These are phyloP conservation scores for Berberis vulgaris DNA, from an alignment of 164 flowering plant genomes.

Conservation along the genomic window DNA sequence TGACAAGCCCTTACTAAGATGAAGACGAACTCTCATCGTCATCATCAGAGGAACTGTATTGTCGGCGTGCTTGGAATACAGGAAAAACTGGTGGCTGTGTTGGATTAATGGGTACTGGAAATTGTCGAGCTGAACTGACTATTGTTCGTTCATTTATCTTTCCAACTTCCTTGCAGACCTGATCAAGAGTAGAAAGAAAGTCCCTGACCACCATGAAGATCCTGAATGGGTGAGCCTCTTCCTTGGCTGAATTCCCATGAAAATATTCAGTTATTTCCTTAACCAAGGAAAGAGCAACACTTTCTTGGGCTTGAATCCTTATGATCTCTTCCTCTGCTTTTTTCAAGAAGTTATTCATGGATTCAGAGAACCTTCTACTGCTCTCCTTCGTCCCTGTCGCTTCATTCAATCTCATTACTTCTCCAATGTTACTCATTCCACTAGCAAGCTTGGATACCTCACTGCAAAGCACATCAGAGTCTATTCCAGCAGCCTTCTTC, in stretches of 20 bases:
- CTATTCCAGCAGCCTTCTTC: slow-evolving; percentile 92
- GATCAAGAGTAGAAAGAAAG: slow-evolving; percentile 59
- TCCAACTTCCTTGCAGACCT: slow-evolving; percentile 86
- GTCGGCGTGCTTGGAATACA: slow-evolving; percentile 24
- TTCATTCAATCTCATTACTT: slow-evolving; percentile 40
- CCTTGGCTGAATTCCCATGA: slow-evolving; percentile 88
- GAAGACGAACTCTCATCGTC: slow-evolving; percentile 30
- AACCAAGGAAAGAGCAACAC: slow-evolving; percentile 66
- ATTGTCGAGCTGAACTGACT: slow-evolving; percentile 56
- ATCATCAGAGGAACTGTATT: slow-evolving; percentile 49
- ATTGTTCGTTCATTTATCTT: slow-evolving; percentile 67
- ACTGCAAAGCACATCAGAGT: slow-evolving; percentile 63
- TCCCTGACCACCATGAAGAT: slow-evolving; percentile 85
- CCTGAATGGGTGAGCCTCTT: slow-evolving; percentile 89
- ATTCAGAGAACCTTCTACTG: slow-evolving; percentile 30
- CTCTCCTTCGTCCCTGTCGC: slow-evolving; percentile 19
- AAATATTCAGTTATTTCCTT: slow-evolving; percentile 87
- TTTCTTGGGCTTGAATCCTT: slow-evolving; percentile 62
- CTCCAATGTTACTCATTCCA: slow-evolving; percentile 44
- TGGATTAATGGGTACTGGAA: slow-evolving; percentile 72
- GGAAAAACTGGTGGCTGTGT: slow-evolving; percentile 37
- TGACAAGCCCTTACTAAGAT: slow-evolving; percentile 8
- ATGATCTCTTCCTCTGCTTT: slow-evolving; percentile 64
- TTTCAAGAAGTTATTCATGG: slow-evolving; percentile 56
- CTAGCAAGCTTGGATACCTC: slow-evolving; percentile 58